Base-by-base conservation (phyloP, 1,284 basidiomycete genomes). In the Mycena citricolor region DNA sequence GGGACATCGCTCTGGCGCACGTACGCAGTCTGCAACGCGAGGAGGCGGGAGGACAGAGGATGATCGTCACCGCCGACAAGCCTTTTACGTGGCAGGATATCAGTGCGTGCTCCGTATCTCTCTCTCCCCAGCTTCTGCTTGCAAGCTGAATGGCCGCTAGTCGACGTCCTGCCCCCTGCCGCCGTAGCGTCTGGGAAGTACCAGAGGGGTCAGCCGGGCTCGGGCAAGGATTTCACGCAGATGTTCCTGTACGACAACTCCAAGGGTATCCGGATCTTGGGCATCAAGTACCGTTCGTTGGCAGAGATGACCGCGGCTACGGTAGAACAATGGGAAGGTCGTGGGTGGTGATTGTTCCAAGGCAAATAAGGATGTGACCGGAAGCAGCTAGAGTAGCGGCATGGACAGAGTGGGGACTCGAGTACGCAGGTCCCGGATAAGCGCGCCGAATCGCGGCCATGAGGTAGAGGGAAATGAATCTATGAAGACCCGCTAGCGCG, bases 1-100 rank as follows among this genome's bases (percentile, higher is more conserved):
- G 80, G 10, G 81, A 85, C 53, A 64, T 85, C n/a, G 83, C 78
- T 1, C 61, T 70, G 7, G 79, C 76, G 0, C 82, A 86, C 52
- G 64, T 73, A 4, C 64, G 70, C 8, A 77, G 82, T 0, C 64
- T 84, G 2, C 65, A 71, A 26, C 70, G 69, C 25, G 61, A 69
- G 5, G 67, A 66, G 4, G 76, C 30, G 56, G 71, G 69, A 3
- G 74, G 73, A 0, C 59, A 83, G 55, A 65, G 82, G 10, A 77
- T 77, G 54, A 66, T 77, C 51, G 56, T 66, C 16, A 51, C 58
- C 17, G 61, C 59, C 19, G 59, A n/a, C n/a, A n/a, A n/a, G 4
- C 76, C 30, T 55, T 58, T 6, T 16, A 40, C 29, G 4, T 64
- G 58, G 60, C 62, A 68, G 29, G 61, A 64, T 40, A 61, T 51